Conservation (phyloP, 1,284 basidiomycete genomes). For the Afroboletus lepidellus region DNA sequence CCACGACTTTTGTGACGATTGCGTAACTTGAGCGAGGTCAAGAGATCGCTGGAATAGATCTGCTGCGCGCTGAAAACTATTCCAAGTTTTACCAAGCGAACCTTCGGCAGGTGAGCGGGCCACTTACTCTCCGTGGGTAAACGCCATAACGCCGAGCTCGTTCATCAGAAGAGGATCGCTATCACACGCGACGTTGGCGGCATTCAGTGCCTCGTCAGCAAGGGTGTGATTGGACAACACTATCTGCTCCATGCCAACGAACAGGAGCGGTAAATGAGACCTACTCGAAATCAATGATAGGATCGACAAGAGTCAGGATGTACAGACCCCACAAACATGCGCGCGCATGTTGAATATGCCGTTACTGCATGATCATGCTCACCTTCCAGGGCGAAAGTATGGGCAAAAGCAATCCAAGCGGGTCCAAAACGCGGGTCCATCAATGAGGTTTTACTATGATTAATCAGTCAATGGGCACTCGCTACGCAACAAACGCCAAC, state of each 20-base stretch:
- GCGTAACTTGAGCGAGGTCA: conserved; percentile 73
- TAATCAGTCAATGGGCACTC: conserved; percentile 1
- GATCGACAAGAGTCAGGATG: background rate
- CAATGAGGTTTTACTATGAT: conserved; percentile 84
- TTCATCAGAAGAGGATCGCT: conserved; percentile 89
- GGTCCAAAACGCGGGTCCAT: conserved; percentile 96
- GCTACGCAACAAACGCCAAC: conserved; percentile 40
- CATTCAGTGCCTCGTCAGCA: conserved; percentile 85
- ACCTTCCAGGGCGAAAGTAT: conserved; percentile 95
- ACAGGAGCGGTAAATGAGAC: conserved; percentile 91
- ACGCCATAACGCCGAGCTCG: conserved; percentile 91
- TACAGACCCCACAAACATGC: conserved; percentile 86
- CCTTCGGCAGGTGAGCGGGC: conserved; percentile 4
- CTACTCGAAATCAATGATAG: conserved; percentile 39
- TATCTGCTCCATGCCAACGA: conserved; percentile 98
- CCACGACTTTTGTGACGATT: conserved; percentile 84
- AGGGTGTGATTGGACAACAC: conserved; percentile 81
- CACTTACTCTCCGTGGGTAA: conserved; percentile 79
- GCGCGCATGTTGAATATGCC: conserved; percentile 93
- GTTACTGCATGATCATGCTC: conserved; percentile 99
- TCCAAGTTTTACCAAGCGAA: conserved; percentile 6
- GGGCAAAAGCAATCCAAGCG: conserved; percentile 97
- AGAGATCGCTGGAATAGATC: conserved; percentile 72
- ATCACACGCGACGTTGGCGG: conserved; percentile 77
- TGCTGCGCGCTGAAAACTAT: conserved; percentile 65